Percentiles rank a stretch among this genome's conserved stretches.
phyloP scores from a whole-genome alignment of 2,329 filamentous ascomycete genomes.

The Verticillium nubilum region DNA sequence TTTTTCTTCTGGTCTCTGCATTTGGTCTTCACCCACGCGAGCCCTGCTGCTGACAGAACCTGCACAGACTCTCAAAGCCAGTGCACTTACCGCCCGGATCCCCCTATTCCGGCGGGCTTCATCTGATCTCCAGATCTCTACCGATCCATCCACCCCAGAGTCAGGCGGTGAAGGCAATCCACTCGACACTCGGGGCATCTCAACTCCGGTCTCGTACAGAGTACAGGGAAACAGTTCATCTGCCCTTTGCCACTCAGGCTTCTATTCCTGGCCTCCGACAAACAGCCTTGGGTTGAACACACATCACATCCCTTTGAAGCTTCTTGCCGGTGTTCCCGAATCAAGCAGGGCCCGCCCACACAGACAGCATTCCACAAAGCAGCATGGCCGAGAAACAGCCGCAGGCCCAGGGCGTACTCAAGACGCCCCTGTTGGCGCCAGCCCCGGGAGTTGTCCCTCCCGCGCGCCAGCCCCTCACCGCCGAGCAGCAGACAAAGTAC shows the following conservation, averaged over 20 bases:
- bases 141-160: background rate
- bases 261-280: background rate
- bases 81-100: background rate
- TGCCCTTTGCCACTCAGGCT: background rate
- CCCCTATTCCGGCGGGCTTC: background rate
- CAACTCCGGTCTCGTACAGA: background rate
- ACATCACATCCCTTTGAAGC: background rate
- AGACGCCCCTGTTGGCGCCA: constrained; percentile 55
- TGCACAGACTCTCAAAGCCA: background rate
- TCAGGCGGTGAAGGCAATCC: background rate
- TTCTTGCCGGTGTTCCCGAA: too few relatives aligned
- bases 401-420: constrained; percentile 16
- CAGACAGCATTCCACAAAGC: background rate
- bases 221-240: background rate
- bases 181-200: background rate
- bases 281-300: background rate
- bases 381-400: background rate
- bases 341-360: too few relatives aligned
- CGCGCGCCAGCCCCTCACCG: constrained; percentile 55
- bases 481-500: constrained; percentile 80
- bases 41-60: background rate
- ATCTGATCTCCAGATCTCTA: background rate
- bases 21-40: too few relatives aligned
- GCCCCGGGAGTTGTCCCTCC: constrained; percentile 51
- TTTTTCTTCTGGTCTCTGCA: background rate